phyloP scores from a whole-genome alignment of 768 basidiomycete genomes.

The Leccinum boreale region DNA sequence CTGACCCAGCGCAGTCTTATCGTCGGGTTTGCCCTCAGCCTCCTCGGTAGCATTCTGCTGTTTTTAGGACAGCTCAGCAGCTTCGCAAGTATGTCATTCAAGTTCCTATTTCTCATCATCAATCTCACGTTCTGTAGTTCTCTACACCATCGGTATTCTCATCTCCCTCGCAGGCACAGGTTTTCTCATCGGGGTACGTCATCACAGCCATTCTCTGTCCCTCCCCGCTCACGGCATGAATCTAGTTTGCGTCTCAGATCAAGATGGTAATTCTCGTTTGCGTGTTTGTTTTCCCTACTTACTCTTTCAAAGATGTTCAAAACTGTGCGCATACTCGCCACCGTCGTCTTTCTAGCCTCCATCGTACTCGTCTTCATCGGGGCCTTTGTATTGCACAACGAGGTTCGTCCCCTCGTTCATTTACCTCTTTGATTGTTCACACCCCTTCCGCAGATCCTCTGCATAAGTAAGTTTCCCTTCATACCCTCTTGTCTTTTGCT shows the following conservation, averaged over 20 bases:
- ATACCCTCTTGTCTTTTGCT: not conserved
- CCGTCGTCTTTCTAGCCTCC: slow-evolving; percentile 71
- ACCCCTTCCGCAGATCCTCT: slow-evolving; percentile 47
- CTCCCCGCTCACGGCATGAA: slow-evolving; percentile 3
- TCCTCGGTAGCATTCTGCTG: slow-evolving; percentile 75
- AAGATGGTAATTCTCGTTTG: slow-evolving; percentile 56
- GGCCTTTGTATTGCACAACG: slow-evolving; percentile 73
- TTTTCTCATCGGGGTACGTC: slow-evolving; percentile 82
- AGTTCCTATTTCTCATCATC: not conserved
- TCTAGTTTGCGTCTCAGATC: slow-evolving; percentile 72
- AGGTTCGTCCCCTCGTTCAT: slow-evolving; percentile 41
- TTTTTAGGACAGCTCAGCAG: slow-evolving; percentile 64
- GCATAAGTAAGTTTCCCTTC: slow-evolving; percentile 47
- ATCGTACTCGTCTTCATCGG: slow-evolving; percentile 83
- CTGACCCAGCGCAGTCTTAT: slow-evolving; percentile 47
- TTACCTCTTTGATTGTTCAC: not conserved
- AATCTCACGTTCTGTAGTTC: slow-evolving; percentile 44
- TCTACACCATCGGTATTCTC: slow-evolving; percentile 81
- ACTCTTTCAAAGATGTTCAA: slow-evolving; percentile 78
- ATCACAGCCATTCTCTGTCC: not conserved
- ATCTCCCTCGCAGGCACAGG: slow-evolving; percentile 85
- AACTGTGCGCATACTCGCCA: slow-evolving; percentile 81
- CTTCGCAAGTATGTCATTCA: slow-evolving; percentile 65
- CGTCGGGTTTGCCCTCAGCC: slow-evolving; percentile 74
- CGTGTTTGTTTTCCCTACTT: not conserved